Evolutionary conservation across 495 filamentous ascomycete species (phyloP).

Genomic region (Aspergillus sparsus): DNA sequence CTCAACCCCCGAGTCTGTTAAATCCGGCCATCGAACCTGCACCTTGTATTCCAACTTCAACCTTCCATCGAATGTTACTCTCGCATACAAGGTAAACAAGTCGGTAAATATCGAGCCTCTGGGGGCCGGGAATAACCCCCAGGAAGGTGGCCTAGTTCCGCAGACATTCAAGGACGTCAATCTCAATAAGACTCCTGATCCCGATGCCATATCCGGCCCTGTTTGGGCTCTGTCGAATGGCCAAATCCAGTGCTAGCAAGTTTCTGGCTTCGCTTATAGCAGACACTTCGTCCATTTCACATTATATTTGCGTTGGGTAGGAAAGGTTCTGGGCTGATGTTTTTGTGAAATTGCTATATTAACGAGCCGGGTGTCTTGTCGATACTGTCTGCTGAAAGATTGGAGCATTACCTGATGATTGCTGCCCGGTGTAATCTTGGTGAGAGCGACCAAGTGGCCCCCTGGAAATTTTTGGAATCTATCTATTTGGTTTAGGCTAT

Average conservation of each 20-base stretch:
- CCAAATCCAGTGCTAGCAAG: constrained; percentile 1
- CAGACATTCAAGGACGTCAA: constrained; percentile 11
- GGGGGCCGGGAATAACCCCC: background rate
- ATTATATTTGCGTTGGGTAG: no score
- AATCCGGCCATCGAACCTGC: constrained; percentile 10
- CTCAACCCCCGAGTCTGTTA: constrained; percentile 1
- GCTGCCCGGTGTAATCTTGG: no score
- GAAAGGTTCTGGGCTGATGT: no score
- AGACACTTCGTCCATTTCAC: no score
- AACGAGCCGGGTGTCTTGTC: no score
- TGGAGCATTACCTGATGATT: no score
- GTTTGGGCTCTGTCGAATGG: constrained; percentile 10
- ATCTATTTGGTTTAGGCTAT: no score
- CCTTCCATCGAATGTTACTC: background rate
- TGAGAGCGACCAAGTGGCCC: no score
- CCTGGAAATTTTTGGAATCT: no score
- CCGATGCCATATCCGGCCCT: constrained; percentile 4
- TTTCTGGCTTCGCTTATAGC: no score
- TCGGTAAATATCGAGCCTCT: background rate
- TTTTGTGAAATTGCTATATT: no score
- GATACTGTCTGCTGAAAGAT: no score
- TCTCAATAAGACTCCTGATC: constrained; percentile 1
- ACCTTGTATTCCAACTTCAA: constrained; percentile 12
- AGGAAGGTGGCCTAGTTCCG: constrained; percentile 1
- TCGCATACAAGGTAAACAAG: background rate